phyloP scores from a whole-genome alignment of 2,329 filamentous ascomycete species.

The Lasiodiplodia theobromae region DNA sequence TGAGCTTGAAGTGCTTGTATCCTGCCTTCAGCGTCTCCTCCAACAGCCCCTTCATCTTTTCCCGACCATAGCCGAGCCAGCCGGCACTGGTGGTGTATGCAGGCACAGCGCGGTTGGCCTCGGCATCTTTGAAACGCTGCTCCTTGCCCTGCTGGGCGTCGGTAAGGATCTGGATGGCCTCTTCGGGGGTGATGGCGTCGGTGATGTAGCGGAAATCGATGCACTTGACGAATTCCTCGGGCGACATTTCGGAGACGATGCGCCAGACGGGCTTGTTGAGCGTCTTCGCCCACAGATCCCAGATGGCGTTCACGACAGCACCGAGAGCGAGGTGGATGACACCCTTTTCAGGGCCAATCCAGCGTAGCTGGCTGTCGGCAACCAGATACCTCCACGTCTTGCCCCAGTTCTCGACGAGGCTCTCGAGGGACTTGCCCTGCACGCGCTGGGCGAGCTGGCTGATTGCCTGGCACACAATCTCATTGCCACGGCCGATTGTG shows the following conservation, averaged over 20 bases:
- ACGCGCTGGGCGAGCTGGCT: slow-evolving; percentile 78
- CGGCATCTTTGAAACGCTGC: slow-evolving; percentile 74
- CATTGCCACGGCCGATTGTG: slow-evolving; percentile 88
- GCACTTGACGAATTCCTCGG: slow-evolving; percentile 84
- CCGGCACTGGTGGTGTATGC: slow-evolving; percentile 91
- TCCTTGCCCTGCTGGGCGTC: slow-evolving; percentile 72
- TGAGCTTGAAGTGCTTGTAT: slow-evolving; percentile 89
- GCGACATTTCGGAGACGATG: slow-evolving; percentile 87
- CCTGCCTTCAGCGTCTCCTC: slow-evolving; percentile 77
- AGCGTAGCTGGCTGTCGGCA: slow-evolving; percentile 86
- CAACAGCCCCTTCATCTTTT: slow-evolving; percentile 80
- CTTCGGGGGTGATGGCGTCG: slow-evolving; percentile 86
- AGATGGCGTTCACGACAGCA: slow-evolving; percentile 87
- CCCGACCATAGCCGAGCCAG: slow-evolving; percentile 89
- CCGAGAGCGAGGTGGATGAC: slow-evolving; percentile 92
- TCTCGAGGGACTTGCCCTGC: slow-evolving; percentile 74
- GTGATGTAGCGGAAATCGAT: slow-evolving; percentile 97
- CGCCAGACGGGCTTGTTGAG: slow-evolving; percentile 89
- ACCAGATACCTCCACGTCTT: slow-evolving; percentile 92
- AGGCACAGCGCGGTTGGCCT: slow-evolving; percentile 77
- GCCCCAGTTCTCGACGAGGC: slow-evolving; percentile 81
- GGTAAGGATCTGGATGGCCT: slow-evolving; percentile 76
- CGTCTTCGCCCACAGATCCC: slow-evolving; percentile 94
- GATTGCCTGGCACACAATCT: slow-evolving; percentile 88
- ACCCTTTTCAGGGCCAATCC: slow-evolving; percentile 94